Base-by-base conservation (phyloP, 2,329 filamentous ascomycete genomes). In the Aureobasidium pullulans region DNA sequence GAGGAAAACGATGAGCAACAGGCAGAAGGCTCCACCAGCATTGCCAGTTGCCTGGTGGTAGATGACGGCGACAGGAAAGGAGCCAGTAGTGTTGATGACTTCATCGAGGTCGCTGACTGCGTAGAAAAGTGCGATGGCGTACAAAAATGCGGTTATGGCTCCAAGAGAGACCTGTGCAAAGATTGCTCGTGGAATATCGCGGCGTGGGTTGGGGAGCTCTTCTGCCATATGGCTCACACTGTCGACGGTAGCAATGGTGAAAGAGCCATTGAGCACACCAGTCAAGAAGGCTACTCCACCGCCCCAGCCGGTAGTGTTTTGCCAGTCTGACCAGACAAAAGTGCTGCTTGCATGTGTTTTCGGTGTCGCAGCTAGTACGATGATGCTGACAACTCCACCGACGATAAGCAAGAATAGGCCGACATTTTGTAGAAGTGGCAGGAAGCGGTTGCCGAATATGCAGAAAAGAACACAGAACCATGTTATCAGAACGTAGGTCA, bases 1-100 rank as follows among this genome's bases (percentile, higher is more conserved):
- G 7, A 81, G 68, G 66, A 82, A 79, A 59, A 83, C 72, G 61
- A 85, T 79, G 63, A 84, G 76, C n/a, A 84, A 69, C 8, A 85
- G 72, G 3, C 81, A 82, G 40, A 85, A 78, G 0, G 81, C 79
- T 13, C 78, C 82, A 1, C 76, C 79, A n/a, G 64, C 66, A 29
- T 71, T 71, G 13, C 76, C 76, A 1, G 77, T 80, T 1, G 77
- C 77, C 65, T 80, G 78, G 28, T 65, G 65, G 65, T 80, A 80
- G 48, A 79, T 76, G 61, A 74, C 75, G 4, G 77, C 75, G 1
- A 80, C 68, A 8, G 77, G 77, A 62, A 79, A 79, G 2, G 73
- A 69, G 32, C 71, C 73, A 54, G 68, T 65, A 60, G 69, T 74
- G 15, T 64, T 66, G n/a, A 74, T 65, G 7, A 79, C 69, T 6